These are phyloP conservation scores for Trichoderma asperellum DNA, from an alignment of 2,329 filamentous ascomycete genomes.

Conservation along the genomic window DNA sequence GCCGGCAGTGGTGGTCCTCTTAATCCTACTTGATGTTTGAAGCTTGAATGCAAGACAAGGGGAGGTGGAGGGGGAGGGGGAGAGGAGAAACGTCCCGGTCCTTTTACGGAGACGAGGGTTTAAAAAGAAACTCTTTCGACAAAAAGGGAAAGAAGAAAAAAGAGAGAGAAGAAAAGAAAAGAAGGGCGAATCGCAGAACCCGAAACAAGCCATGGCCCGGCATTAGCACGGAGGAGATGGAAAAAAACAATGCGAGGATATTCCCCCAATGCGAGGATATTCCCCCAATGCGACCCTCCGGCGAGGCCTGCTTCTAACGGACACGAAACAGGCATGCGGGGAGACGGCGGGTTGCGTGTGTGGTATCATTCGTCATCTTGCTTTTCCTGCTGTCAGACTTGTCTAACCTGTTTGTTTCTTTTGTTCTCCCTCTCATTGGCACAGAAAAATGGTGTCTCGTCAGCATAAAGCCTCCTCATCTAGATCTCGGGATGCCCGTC, in stretches of 20 bases:
- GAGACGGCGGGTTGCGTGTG: conserved; percentile 1
- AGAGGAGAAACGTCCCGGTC: conserved; percentile 14
- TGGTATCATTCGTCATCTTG: conserved; percentile 3
- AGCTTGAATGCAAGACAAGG: background rate
- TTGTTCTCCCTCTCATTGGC: conserved; percentile 2
- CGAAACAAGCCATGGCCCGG: conserved; percentile 8
- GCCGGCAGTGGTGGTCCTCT: conserved; percentile 19
- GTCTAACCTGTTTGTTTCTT: background rate
- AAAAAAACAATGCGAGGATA: background rate
- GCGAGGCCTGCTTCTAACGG: background rate
- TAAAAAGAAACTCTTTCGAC: background rate
- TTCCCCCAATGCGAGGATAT: background rate
- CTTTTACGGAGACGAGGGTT: conserved; percentile 20
- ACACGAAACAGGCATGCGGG: conserved; percentile 5
- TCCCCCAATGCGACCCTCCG: conserved; percentile 8
- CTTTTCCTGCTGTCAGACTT: background rate
- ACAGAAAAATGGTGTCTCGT: background rate
- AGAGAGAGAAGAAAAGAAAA: background rate
- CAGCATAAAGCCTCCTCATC: conserved; percentile 14
- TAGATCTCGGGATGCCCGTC: conserved; percentile 24
- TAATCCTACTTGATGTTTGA: conserved; percentile 2
- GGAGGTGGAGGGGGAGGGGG: background rate
- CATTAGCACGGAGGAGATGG: conserved; percentile 7
- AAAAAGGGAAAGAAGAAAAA: background rate
- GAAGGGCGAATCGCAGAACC: background rate